Conservation (phyloP, 495 filamentous ascomycete species). For the Penicillium argentinense region DNA sequence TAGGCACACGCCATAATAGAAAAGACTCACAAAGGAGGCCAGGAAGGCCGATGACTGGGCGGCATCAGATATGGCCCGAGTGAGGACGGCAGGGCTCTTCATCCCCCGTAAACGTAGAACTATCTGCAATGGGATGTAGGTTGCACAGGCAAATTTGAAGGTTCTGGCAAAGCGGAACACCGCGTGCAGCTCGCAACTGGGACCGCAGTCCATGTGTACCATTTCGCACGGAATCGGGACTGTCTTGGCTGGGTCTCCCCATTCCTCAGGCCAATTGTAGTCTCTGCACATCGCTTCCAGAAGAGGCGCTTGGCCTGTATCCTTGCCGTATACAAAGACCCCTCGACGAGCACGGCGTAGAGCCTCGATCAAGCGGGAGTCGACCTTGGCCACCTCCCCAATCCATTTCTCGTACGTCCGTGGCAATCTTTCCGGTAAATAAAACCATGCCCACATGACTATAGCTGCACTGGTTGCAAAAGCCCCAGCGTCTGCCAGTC, state of each 20-base stretch:
- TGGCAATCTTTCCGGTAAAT: constrained; percentile 67
- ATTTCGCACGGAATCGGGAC: constrained; percentile 84
- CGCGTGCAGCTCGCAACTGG: constrained; percentile 78
- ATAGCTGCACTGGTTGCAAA: constrained; percentile 76
- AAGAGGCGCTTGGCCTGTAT: constrained; percentile 71
- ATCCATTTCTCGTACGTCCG: constrained; percentile 86
- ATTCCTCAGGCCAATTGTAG: constrained; percentile 63
- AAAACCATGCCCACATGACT: constrained; percentile 93
- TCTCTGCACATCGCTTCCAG: constrained; percentile 76
- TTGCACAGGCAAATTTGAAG: constrained; percentile 73
- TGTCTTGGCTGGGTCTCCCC: constrained; percentile 74
- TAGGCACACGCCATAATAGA: constrained; percentile 89
- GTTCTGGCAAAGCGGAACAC: constrained; percentile 66
- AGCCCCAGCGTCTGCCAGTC: constrained; percentile 63
- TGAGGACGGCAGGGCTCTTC: constrained; percentile 36
- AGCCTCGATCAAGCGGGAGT: constrained; percentile 71
- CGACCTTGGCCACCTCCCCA: constrained; percentile 72
- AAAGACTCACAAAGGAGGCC: constrained; percentile 75
- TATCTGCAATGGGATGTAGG: constrained; percentile 79
- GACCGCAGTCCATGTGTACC: constrained; percentile 79
- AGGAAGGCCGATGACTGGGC: constrained; percentile 79
- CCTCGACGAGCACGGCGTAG: constrained; percentile 66
- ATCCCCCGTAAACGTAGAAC: constrained; percentile 59
- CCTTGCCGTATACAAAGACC: constrained; percentile 70
- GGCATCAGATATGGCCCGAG: constrained; percentile 58